Evolutionary conservation across 768 basidiomycete species (phyloP), one percentile per base, ranked within the genome.

Genomic region (Dendrothele bispora): DNA sequence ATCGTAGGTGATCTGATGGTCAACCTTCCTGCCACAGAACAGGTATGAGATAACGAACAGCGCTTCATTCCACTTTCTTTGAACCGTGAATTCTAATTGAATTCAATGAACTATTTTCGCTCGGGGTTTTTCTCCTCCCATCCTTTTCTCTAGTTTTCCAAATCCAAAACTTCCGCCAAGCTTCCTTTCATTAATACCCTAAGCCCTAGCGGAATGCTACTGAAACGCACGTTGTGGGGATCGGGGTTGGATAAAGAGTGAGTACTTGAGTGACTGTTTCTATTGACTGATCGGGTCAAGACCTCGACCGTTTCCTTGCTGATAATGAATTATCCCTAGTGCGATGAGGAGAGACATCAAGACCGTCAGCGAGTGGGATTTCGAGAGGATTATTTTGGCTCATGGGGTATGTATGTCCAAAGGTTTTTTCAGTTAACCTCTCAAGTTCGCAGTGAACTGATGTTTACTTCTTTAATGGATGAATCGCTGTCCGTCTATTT

Each of bases 1-100:
- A 77, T 95, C 39, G 73, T 86, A 62, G 93, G 88, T 3, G 93
- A 95, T 62, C 70, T 95, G 35, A 62, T 95, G 2, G 79, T 91
- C 70, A 93, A 94, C 66, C 69, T 94, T 7, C 90, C 91, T 1
- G 70, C 79, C 5, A 82, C 62, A 2, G 91, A 95, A 64, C 91
- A 93, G 68, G 82, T 81, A 48, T n/a, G n/a, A n/a, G n/a, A n/a
- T n/a, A n/a, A n/a, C n/a, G n/a, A n/a, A n/a, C n/a, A n/a, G n/a
- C n/a, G n/a, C n/a, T n/a, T n/a, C n/a, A n/a, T n/a, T n/a, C n/a
- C n/a, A n/a, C n/a, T n/a, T n/a, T n/a, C n/a, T n/a, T n/a, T n/a
- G n/a, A n/a, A n/a, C n/a, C n/a, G n/a, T n/a, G n/a, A n/a, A n/a
- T n/a, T n/a, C n/a, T n/a, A n/a, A n/a, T n/a, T n/a, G 24, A 27